A percentile compares a stretch with the other conserved stretches of the same genome.
phyloP scores from a whole-genome alignment of 371 early-diverging fungal species.

The Chytridium lagenaria region DNA sequence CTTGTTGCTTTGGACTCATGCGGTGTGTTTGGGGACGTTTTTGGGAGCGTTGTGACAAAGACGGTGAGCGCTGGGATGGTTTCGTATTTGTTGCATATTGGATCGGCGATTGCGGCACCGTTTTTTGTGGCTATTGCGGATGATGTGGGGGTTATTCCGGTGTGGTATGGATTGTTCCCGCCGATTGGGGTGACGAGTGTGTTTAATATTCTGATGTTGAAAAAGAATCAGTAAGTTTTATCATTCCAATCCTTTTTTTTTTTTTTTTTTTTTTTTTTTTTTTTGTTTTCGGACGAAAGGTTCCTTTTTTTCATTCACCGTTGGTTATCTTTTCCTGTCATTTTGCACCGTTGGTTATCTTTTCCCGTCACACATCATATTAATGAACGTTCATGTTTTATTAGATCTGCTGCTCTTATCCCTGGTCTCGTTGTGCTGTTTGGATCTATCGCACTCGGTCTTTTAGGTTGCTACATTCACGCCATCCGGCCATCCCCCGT shows the following conservation, averaged over 20 bases:
- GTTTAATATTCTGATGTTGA: conserved; percentile 16
- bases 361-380: too few species aligned
- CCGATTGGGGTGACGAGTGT: conserved; percentile 26
- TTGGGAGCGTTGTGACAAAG: conserved; percentile 30
- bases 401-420: background rate
- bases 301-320: background rate
- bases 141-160: conserved; percentile 10
- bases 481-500: conserved; percentile 36
- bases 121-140: conserved; percentile 30
- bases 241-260: background rate
- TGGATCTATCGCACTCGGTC: conserved; percentile 8
- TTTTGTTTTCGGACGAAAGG: background rate
- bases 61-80: conserved; percentile 26
- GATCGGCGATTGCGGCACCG: conserved; percentile 28
- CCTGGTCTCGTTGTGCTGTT: conserved; percentile 8
- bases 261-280: background rate
- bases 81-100: conserved; percentile 29
- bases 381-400: background rate
- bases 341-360: too few species aligned
- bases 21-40: conserved; percentile 34
- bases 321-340: too few species aligned
- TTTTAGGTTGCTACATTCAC: conserved; percentile 39
- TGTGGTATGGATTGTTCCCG: conserved; percentile 9
- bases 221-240: background rate
- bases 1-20: conserved; percentile 37